A percentile compares a stretch with the other conserved stretches of the same genome.
Conservation (phyloP, 495 filamentous ascomycete species). For the Neohortaea acidophila region DNA sequence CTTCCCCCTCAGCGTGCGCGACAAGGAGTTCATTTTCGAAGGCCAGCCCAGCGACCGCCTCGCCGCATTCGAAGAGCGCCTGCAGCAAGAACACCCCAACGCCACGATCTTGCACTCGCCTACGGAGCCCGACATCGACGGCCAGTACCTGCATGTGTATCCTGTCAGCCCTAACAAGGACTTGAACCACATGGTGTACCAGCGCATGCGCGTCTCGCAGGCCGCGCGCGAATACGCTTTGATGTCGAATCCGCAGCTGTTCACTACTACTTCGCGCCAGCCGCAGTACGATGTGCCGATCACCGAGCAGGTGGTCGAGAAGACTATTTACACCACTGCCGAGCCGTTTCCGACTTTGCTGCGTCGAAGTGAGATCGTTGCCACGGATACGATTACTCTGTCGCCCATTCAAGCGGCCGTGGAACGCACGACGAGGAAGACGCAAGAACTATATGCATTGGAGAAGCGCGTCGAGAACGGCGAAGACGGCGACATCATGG, state of each 20-base stretch:
- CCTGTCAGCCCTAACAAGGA: constrained; percentile 69
- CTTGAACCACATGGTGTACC: constrained; percentile 70
- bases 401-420: constrained; percentile 73
- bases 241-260: constrained; percentile 52
- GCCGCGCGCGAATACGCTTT: constrained; percentile 74
- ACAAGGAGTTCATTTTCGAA: constrained; percentile 90
- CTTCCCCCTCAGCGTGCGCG: constrained; percentile 62
- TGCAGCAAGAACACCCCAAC: constrained; percentile 79
- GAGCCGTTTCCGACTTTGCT: constrained; percentile 87
- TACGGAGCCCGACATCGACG: constrained; percentile 62
- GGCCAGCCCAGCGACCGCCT: constrained; percentile 60
- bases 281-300: constrained; percentile 43
- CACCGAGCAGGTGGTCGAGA: constrained; percentile 66
- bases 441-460: constrained; percentile 59
- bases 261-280: constrained; percentile 56
- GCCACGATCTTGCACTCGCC: constrained; percentile 48
- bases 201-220: constrained; percentile 67
- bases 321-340: constrained; percentile 67
- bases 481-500: constrained; percentile 44
- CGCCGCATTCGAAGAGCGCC: constrained; percentile 72
- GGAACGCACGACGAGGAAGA: constrained; percentile 83
- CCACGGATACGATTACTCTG: constrained; percentile 47
- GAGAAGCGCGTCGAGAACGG: constrained; percentile 63
- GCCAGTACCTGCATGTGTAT: constrained; percentile 79
- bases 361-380: constrained; percentile 69